Evolutionary conservation across 2,329 filamentous ascomycete genomes (phyloP).

Genomic region (Trichoderma koningiopsis): DNA sequence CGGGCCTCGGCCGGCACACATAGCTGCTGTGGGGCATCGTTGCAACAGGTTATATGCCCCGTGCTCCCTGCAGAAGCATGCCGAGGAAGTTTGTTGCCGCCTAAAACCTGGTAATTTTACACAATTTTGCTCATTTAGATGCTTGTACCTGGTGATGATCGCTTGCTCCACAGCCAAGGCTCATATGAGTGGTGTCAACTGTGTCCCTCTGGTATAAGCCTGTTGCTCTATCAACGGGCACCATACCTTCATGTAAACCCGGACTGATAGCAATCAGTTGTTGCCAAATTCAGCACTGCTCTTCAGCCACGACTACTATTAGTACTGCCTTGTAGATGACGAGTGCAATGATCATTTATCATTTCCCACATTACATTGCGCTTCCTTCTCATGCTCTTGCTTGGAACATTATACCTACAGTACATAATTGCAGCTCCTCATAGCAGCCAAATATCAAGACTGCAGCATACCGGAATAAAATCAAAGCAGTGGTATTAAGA

Average conservation of each 20-base stretch:
- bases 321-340: background rate
- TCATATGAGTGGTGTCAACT: background rate
- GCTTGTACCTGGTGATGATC: background rate
- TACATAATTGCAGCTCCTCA: background rate
- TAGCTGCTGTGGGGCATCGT: background rate
- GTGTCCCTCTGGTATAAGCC: background rate
- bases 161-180: background rate
- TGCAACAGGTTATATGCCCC: background rate
- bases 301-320: background rate
- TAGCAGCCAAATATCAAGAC: background rate
- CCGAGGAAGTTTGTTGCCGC: background rate
- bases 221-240: background rate
- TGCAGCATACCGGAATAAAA: background rate
- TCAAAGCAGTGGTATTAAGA: background rate
- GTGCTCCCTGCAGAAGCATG: background rate
- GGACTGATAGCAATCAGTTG: background rate
- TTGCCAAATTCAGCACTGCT: background rate
- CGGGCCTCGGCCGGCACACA: slow-evolving; percentile 13
- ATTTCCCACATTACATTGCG: background rate
- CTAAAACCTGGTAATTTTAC: background rate
- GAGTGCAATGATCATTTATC: background rate
- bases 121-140: background rate
- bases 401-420: background rate
- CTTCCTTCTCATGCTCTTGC: background rate
- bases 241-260: background rate